Conservation (phyloP, 805 yeast genomes). For the Zygotorulaspora chibaensis region DNA sequence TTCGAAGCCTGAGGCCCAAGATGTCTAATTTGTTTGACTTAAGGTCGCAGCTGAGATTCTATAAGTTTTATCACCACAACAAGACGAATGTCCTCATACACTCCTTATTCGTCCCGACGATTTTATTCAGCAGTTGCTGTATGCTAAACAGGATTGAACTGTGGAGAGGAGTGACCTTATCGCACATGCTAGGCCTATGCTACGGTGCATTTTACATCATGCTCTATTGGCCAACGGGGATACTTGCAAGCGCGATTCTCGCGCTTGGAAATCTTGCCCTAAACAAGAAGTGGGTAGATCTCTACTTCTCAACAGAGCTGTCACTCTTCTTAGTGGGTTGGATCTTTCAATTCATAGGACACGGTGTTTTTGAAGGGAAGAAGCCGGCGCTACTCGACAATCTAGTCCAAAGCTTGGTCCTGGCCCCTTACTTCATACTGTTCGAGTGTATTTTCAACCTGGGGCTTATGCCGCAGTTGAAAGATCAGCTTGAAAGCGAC, state of each 20-base stretch:
- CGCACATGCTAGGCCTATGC: conserved; percentile 41
- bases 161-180: conserved; percentile 39
- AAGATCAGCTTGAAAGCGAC: conserved; percentile 25
- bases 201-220: conserved; percentile 57
- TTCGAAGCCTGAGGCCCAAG: neutral
- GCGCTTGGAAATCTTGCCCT: conserved; percentile 30
- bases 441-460: conserved; percentile 67
- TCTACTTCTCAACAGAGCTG: conserved; percentile 22
- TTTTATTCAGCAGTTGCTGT: conserved; percentile 47
- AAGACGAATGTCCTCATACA: conserved; percentile 70
- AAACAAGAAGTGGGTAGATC: conserved; percentile 17
- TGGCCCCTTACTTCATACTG: conserved; percentile 87
- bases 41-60: conserved; percentile 50
- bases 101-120: conserved; percentile 72
- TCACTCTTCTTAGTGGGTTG: conserved; percentile 54
- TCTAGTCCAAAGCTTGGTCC: conserved; percentile 74
- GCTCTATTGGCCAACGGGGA: conserved; percentile 51
- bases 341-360: conserved; percentile 85
- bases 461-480: conserved; percentile 56
- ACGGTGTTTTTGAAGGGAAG: conserved; percentile 71
- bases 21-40: conserved; percentile 15
- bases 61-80: conserved; percentile 52
- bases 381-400: conserved; percentile 88
- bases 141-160: conserved; percentile 18
- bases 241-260: conserved; percentile 41